Conservation (phyloP, 2,329 filamentous ascomycete species). For the Golovinomyces cichoracearum region DNA sequence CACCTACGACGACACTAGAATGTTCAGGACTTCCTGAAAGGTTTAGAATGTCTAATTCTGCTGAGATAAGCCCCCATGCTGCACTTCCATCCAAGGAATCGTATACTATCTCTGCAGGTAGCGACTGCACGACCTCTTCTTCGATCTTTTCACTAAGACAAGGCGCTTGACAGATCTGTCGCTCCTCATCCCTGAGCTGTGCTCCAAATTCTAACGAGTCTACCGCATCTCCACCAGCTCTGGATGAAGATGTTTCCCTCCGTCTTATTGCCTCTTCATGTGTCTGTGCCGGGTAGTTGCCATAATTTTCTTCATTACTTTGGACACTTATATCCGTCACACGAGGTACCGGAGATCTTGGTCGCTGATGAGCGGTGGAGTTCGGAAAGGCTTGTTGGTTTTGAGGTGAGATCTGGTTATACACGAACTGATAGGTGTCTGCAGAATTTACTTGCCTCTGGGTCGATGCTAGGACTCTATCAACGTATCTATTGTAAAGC, state of each 20-base stretch:
- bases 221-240: background rate
- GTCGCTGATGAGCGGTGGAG: no score
- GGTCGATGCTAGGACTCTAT: background rate
- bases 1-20: background rate
- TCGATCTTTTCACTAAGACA: background rate
- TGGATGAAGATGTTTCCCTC: background rate
- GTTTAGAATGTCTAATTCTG: background rate
- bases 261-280: background rate
- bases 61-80: background rate
- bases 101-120: background rate
- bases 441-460: no score
- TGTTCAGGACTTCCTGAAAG: background rate
- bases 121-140: background rate
- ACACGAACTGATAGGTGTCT: no score
- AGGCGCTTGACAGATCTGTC: background rate
- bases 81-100: background rate
- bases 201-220: background rate
- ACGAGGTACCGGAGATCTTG: no score
- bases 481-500: background rate
- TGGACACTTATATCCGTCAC: no score
- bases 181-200: background rate
- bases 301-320: no score
- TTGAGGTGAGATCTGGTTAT: no score
- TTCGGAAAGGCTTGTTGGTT: no score
- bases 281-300: no score